Evolutionary conservation across 1,139 yeast species (phyloP).

Genomic region (Geotrichum phurueaensis): DNA sequence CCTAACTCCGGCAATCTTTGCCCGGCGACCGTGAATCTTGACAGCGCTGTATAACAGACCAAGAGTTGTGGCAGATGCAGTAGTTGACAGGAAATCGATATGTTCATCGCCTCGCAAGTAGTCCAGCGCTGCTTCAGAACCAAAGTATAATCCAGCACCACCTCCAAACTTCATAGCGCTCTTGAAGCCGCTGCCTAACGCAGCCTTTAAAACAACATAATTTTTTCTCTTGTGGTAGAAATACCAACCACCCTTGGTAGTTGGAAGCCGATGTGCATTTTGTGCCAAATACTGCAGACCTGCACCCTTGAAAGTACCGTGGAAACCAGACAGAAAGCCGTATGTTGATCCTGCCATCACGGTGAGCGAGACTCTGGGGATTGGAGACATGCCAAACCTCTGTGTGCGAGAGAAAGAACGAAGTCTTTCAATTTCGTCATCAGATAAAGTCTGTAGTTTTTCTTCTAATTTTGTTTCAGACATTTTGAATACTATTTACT

Average conservation of each 20-base stretch:
- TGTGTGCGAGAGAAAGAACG: slow-evolving; percentile 17
- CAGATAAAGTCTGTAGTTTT: neutral
- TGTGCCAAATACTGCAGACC: slow-evolving; percentile 66
- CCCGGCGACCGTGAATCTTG: slow-evolving; percentile 35
- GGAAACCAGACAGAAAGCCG: slow-evolving; percentile 62
- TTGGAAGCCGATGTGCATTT: slow-evolving; percentile 76
- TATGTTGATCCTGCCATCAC: slow-evolving; percentile 42
- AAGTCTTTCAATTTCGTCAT: neutral
- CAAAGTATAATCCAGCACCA: slow-evolving; percentile 50
- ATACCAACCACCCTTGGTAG: slow-evolving; percentile 80
- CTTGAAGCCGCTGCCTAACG: slow-evolving; percentile 43
- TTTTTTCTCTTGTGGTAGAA: slow-evolving; percentile 81
- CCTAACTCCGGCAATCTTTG: slow-evolving; percentile 43
- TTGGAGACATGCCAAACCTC: slow-evolving; percentile 41
- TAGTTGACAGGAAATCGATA: slow-evolving; percentile 58
- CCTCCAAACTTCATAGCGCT: slow-evolving; percentile 44
- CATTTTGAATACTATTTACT: neutral
- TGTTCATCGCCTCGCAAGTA: slow-evolving; percentile 36
- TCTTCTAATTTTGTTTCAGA: neutral
- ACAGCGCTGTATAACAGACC: slow-evolving; percentile 47
- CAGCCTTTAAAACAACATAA: slow-evolving; percentile 60
- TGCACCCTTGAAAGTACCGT: slow-evolving; percentile 51
- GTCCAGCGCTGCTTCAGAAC: slow-evolving; percentile 59
- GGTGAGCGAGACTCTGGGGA: slow-evolving; percentile 38
- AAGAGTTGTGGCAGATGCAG: slow-evolving; percentile 47